Conservation (phyloP, 371 early-diverging fungal species). For the Nosema granulosis region DNA sequence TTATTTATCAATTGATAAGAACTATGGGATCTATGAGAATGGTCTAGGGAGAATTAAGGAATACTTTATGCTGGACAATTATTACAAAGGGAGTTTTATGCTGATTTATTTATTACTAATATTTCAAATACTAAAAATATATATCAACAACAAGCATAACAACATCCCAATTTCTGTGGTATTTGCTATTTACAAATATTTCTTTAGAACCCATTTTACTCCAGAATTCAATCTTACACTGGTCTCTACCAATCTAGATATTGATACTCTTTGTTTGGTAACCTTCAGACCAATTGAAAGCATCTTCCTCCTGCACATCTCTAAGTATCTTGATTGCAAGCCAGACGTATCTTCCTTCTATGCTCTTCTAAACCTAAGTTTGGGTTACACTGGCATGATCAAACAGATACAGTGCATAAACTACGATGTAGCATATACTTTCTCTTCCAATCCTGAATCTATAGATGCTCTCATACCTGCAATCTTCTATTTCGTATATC, state of each 20-base stretch:
- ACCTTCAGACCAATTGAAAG: slow-evolving; percentile 25
- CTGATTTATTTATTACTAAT: slow-evolving; percentile 5
- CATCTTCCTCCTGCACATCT: slow-evolving; percentile 16
- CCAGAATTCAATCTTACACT: slow-evolving; percentile 1
- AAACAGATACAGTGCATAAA: slow-evolving; percentile 31
- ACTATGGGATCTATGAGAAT: slow-evolving; percentile 16
- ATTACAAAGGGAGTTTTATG: slow-evolving; percentile 5
- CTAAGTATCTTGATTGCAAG: slow-evolving; percentile 12
- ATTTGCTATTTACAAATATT: no score
- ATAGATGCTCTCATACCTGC: not conserved
- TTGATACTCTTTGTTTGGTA: slow-evolving; percentile 14
- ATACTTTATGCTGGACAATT: not conserved
- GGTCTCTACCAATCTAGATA: not conserved
- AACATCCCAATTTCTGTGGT: slow-evolving; percentile 19
- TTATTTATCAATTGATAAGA: slow-evolving; percentile 11
- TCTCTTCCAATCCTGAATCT: slow-evolving; percentile 20
- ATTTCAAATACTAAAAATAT: not conserved
- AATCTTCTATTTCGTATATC: slow-evolving; percentile 44
- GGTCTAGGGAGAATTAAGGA: slow-evolving; percentile 20
- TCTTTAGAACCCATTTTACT: not conserved
- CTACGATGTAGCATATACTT: slow-evolving; percentile 34
- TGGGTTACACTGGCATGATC: no score
- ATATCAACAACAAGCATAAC: slow-evolving; percentile 12
- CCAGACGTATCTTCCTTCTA: no score
- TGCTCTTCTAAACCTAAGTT: no score